Evolutionary conservation across 371 early-diverging fungal species (phyloP), one percentile per base, ranked within the genome.

Genomic region (Mortierella sp.): DNA sequence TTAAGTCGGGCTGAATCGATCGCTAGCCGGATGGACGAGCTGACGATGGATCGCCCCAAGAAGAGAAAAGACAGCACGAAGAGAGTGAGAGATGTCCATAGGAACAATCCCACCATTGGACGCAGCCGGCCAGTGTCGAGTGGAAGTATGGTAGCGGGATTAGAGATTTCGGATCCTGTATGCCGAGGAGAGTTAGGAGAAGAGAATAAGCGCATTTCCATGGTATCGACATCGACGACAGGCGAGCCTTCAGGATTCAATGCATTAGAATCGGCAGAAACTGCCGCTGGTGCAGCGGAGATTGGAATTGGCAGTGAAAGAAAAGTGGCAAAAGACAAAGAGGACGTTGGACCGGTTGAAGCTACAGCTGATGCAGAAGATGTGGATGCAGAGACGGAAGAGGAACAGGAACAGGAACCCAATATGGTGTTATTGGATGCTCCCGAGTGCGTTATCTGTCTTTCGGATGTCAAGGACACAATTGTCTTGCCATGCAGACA

Each of bases 401-500:
- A 42, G 23, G 50, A 50, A 11, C 39, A 56, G 30, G 59, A 54
- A 8, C 58, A 67, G 17, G 63, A 73, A 41, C 41, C 32, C 3
- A 68, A 68, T 42, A 24, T 68, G 43, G 69, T 75, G 4, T 47
- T 75, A 1, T 27, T 75, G 37, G 75, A 75, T 49, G 68, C 75
- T 1, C 75, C 75, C 2, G 84, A 86, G 34, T 87, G 87, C 58
- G 86, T 88, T 19, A 83, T 87, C 14, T 87, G 87, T 58, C 65
- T 87, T 39, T 78, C 86, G 8, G 88, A 87, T 34, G 73, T 82
- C 39, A 84, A 83, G 55, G 83, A 83, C 49, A 83, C 84, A 2
- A 79, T 86, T 14, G 78, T 87, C 14, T 62, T 87, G 42, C 87
- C 87, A 8, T 87, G 87, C 50, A 76, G 87, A 15, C 87, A 87